Percentiles rank a stretch among this genome's conserved stretches.
These are phyloP conservation scores for Zopfochytrium polystomum DNA, from an alignment of 371 early-diverging fungal species.

Conservation along the genomic window DNA sequence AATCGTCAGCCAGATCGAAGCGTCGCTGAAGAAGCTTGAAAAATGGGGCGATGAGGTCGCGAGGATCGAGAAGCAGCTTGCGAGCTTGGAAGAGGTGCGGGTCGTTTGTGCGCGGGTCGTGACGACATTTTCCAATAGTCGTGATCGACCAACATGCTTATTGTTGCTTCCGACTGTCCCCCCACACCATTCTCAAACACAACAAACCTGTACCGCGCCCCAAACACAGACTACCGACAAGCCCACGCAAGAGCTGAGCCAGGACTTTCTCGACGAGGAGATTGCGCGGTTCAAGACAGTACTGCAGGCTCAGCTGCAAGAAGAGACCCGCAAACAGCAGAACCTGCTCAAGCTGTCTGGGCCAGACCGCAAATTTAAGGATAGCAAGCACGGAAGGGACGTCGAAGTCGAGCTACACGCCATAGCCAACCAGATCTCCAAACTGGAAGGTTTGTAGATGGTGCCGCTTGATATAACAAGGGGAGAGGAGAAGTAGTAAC, in stretches of 20 bases:
- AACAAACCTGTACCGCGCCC: too few relatives aligned
- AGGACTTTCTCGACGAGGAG: slow-evolving; percentile 33
- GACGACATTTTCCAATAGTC: too few relatives aligned
- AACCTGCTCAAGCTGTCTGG: slow-evolving; percentile 26
- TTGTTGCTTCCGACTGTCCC: too few relatives aligned
- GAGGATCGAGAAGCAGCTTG: slow-evolving; percentile 16
- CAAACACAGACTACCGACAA: too few relatives aligned
- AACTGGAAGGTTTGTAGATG: background rate
- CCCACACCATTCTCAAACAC: too few relatives aligned
- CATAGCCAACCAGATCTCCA: slow-evolving; percentile 2
- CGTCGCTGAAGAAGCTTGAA: slow-evolving; percentile 19
- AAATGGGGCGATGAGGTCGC: slow-evolving; percentile 31
- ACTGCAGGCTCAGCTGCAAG: slow-evolving; percentile 38
- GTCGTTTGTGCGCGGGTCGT: too few relatives aligned
- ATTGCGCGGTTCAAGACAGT: slow-evolving; percentile 21
- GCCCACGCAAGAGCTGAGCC: slow-evolving; percentile 8
- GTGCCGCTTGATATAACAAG: background rate
- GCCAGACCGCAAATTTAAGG: background rate
- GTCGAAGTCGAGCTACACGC: too few relatives aligned
- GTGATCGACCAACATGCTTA: too few relatives aligned
- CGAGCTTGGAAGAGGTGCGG: too few relatives aligned
- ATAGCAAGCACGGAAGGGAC: slow-evolving; percentile 7
- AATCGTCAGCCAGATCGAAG: slow-evolving; percentile 35
- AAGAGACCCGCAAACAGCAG: slow-evolving; percentile 37
- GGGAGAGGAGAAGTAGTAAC: too few relatives aligned